Percentiles rank a stretch among this genome's conserved stretches.
phyloP scores from a whole-genome alignment of 1,139 yeast species.

The Pneumocystis jirovecii region DNA sequence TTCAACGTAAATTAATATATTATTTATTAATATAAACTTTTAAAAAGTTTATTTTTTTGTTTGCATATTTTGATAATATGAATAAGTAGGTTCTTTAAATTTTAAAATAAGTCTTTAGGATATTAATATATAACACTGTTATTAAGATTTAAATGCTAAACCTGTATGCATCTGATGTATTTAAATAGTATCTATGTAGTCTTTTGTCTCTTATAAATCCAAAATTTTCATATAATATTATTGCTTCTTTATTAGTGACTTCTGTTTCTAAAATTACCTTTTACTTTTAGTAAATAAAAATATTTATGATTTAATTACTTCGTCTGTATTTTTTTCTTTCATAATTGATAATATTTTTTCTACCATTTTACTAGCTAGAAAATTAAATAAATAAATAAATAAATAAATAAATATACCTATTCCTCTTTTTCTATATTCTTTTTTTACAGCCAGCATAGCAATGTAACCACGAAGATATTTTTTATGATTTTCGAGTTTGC shows the following conservation, averaged over 20 bases:
- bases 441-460: conserved; percentile 85
- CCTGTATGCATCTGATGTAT: conserved; percentile 66
- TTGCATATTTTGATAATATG: neutral
- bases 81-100: neutral
- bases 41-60: neutral
- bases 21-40: neutral
- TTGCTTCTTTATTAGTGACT: conserved; percentile 63
- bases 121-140: neutral
- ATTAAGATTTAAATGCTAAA: conserved; percentile 45
- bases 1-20: neutral
- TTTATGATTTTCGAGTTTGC: conserved; percentile 70
- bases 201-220: conserved; percentile 77
- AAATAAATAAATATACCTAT: conserved; percentile 25
- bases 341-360: conserved; percentile 49
- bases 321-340: conserved; percentile 56
- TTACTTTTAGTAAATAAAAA: neutral
- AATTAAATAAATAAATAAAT: neutral
- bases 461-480: conserved; percentile 74
- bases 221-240: conserved; percentile 63
- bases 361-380: conserved; percentile 50
- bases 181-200: conserved; percentile 70
- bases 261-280: conserved; percentile 74
- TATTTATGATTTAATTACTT: conserved; percentile 20
- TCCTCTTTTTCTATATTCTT: conserved; percentile 56
- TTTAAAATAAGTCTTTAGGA: neutral